Base-by-base conservation (phyloP, 164 flowering plant genomes). In the Magnolia changhungtana region DNA sequence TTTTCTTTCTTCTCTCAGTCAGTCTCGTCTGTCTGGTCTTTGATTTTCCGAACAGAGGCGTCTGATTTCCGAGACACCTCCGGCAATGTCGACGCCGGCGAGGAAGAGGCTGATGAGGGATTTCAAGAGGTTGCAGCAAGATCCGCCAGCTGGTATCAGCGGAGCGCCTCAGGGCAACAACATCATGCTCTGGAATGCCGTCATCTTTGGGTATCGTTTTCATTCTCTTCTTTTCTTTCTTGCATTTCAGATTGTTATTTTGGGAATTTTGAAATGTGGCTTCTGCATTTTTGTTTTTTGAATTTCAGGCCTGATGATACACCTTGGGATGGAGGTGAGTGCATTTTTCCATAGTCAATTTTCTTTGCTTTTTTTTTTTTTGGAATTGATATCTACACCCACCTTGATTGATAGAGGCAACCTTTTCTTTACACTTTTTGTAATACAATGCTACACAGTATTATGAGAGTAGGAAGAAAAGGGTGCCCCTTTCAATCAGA, bases 251-350 rank as follows among this genome's bases (percentile, higher is more conserved):
- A 23, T 14, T 21, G 29, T 27, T 16, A 31, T 61, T 63, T 68
- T 37, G 24, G 6, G 24, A 23, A 72, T 27, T 31, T 14, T 50
- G 14, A 24, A 16, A 21, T 23, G 24, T 51, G 58, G 71, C 37
- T 63, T 21, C 11, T 74, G 29, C 27, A 5, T 19, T 58, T 24
- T 20, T 72, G 37, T 11, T 24, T 18, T 21, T 21, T 52, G 21
- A 66, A 72, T 85, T 91, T 92, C 92, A 93, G 98, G 61, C 98
- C 98, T 71, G 98, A 91, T 89, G 98, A 93, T 81, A 93, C 96
- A 71, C 92, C 98, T 23, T 93, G 98, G 98, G 98, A 93, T 84
- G 98, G 98, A 86, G 98, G 98, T 93, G 82, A 88, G 90, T 83
- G 23, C 61, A 37, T 78, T 72, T 45, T 49, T 8, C 16, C 29